phyloP scores from a whole-genome alignment of 73 alveolate species.

The Paramecium octaurelia region DNA sequence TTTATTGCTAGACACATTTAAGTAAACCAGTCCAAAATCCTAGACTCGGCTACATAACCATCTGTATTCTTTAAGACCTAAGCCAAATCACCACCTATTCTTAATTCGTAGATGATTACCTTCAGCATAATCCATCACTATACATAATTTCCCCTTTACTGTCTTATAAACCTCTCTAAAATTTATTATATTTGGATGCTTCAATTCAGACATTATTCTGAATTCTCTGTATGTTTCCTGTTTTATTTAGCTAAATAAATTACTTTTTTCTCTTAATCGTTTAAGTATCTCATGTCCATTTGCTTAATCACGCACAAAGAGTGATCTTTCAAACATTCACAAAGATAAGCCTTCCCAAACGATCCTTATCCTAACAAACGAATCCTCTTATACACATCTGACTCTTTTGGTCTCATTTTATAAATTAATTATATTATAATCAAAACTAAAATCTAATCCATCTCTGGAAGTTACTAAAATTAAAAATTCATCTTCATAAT shows the following conservation, averaged over 20 bases:
- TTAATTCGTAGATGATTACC: slow-evolving; percentile 63
- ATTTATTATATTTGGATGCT: slow-evolving; percentile 91
- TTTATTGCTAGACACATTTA: slow-evolving; percentile 80
- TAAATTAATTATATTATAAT: neutral
- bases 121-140: slow-evolving; percentile 81
- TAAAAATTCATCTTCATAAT: neutral
- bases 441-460: neutral
- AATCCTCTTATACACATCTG: slow-evolving; percentile 52
- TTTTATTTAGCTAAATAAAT: neutral
- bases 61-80: slow-evolving; percentile 60
- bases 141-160: slow-evolving; percentile 76
- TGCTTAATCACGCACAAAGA: slow-evolving; percentile 69
- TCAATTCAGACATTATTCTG: slow-evolving; percentile 65
- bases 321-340: slow-evolving; percentile 51
- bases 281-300: slow-evolving; percentile 73
- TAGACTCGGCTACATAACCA: slow-evolving; percentile 74
- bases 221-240: slow-evolving; percentile 69
- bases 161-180: slow-evolving; percentile 82
- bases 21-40: slow-evolving; percentile 85
- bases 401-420: slow-evolving; percentile 29
- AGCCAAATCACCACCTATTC: slow-evolving; percentile 83
- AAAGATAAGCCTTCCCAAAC: slow-evolving; percentile 71
- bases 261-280: slow-evolving; percentile 69
- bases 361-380: slow-evolving; percentile 74
- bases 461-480: neutral